A percentile compares a stretch with the other conserved stretches of the same genome.
These are phyloP conservation scores for Macrophomina pseudophaseolina DNA, from an alignment of 2,329 filamentous ascomycete genomes.

Conservation along the genomic window DNA sequence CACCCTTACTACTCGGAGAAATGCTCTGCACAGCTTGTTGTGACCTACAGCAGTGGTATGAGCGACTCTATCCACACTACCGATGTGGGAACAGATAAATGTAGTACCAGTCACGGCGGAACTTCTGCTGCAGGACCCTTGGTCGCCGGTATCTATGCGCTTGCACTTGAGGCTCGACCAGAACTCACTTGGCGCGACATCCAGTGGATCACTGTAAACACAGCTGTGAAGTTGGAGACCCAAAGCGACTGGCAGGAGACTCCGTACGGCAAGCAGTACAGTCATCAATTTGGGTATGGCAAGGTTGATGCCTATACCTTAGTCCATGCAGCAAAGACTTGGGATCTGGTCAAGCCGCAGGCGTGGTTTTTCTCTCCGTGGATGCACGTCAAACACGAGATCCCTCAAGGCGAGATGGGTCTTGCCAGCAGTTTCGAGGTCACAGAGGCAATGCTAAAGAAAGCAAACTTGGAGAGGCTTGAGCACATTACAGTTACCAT, in stretches of 20 bases:
- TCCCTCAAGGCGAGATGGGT: conserved; percentile 84
- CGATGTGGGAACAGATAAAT: conserved; percentile 83
- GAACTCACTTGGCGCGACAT: conserved; percentile 93
- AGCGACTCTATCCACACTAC: conserved; percentile 94
- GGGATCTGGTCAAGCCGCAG: conserved; percentile 90
- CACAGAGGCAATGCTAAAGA: conserved; percentile 77
- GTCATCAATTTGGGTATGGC: conserved; percentile 93
- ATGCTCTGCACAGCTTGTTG: conserved; percentile 92
- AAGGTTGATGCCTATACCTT: conserved; percentile 89
- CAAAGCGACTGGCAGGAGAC: conserved; percentile 84
- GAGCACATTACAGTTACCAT: conserved; percentile 98
- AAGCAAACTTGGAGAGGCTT: conserved; percentile 81
- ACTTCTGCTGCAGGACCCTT: conserved; percentile 95
- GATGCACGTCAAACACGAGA: conserved; percentile 83
- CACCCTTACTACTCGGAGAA: conserved; percentile 97
- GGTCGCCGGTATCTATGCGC: conserved; percentile 87
- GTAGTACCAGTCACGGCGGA: conserved; percentile 83
- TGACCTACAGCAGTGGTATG: conserved; percentile 93
- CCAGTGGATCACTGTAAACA: conserved; percentile 87
- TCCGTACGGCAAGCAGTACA: conserved; percentile 81
- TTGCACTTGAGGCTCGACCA: conserved; percentile 82
- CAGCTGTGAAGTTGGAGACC: conserved; percentile 78
- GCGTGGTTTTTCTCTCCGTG: conserved; percentile 94
- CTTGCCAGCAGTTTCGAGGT: conserved; percentile 81
- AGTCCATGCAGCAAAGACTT: conserved; percentile 83